Conservation (phyloP, 768 basidiomycete species). For the Termitomyces sp. region DNA sequence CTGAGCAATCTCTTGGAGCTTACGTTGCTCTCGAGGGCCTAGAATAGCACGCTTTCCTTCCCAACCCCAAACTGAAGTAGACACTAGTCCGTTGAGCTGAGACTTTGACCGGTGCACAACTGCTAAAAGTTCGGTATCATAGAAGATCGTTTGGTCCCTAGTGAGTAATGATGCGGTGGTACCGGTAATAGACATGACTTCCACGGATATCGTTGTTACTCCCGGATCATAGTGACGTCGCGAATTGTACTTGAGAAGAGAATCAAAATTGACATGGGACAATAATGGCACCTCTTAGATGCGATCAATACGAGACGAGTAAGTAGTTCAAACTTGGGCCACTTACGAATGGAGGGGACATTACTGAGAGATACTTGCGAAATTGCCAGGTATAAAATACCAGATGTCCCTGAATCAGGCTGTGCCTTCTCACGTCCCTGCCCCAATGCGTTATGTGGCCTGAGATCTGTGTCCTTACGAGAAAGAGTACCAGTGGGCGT, state of each 20-base stretch:
- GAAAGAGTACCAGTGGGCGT: conserved; percentile 55
- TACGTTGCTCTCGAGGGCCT: conserved; percentile 61
- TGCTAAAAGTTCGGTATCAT: conserved; percentile 68
- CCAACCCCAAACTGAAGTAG: conserved; percentile 78
- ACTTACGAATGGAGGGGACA: neutral
- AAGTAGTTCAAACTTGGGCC: neutral
- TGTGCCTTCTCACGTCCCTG: neutral
- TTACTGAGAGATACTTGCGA: neutral
- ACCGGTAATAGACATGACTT: conserved; percentile 60
- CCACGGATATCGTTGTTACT: conserved; percentile 64
- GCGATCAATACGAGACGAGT: neutral
- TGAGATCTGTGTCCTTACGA: conserved; percentile 19
- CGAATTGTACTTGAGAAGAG: conserved; percentile 32
- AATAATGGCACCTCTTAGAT: conserved; percentile 36
- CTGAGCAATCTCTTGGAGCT: conserved; percentile 66
- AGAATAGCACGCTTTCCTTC: conserved; percentile 50
- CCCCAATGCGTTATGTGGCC: neutral
- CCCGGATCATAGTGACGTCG: conserved; percentile 23
- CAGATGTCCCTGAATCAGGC: neutral
- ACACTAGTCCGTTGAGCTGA: conserved; percentile 59
- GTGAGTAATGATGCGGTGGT: conserved; percentile 43
- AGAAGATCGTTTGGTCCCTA: conserved; percentile 52
- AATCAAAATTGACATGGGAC: conserved; percentile 45
- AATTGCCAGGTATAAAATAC: conserved; percentile 1
- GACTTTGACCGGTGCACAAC: conserved; percentile 70